Conservation (phyloP, 805 yeast species). For the Hanseniaspora hatyaiensis region DNA sequence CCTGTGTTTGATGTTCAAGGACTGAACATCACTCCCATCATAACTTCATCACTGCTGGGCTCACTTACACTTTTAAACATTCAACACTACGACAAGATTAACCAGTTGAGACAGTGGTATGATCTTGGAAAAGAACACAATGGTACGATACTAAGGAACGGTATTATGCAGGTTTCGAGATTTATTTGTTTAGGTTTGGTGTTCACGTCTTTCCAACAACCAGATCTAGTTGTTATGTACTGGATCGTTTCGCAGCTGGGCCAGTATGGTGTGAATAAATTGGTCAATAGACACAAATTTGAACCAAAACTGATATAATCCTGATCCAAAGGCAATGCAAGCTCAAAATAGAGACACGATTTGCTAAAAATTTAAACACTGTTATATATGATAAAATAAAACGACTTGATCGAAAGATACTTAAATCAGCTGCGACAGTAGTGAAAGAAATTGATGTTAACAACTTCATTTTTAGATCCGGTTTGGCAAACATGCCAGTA, state of each 20-base stretch:
- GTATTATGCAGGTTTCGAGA: slow-evolving; percentile 59
- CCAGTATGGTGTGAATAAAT: slow-evolving; percentile 63
- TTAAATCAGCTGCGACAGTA: too few species aligned
- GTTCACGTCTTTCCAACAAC: slow-evolving; percentile 78
- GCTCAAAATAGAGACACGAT: background rate
- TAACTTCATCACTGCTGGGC: slow-evolving; percentile 65
- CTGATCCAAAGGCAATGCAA: background rate
- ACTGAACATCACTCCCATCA: slow-evolving; percentile 39
- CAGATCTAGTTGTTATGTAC: slow-evolving; percentile 68
- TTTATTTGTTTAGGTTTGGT: slow-evolving; percentile 67
- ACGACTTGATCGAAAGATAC: too few species aligned
- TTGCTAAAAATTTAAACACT: too few species aligned
- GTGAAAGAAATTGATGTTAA: too few species aligned
- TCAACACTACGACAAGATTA: slow-evolving; percentile 68
- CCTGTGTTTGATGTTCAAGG: slow-evolving; percentile 10
- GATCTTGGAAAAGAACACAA: slow-evolving; percentile 23
- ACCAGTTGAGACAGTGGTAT: slow-evolving; percentile 29
- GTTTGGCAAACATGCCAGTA: too few species aligned
- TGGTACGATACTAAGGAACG: slow-evolving; percentile 26
- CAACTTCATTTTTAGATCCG: too few species aligned
- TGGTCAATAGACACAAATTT: slow-evolving; percentile 55
- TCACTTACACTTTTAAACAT: slow-evolving; percentile 59
- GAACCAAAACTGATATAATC: slow-evolving; percentile 14
- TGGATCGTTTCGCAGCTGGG: slow-evolving; percentile 80
- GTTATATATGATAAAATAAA: too few species aligned